These are phyloP conservation scores for Arctium minus DNA, from an alignment of 129 eudicot genomes.

Conservation along the genomic window DNA sequence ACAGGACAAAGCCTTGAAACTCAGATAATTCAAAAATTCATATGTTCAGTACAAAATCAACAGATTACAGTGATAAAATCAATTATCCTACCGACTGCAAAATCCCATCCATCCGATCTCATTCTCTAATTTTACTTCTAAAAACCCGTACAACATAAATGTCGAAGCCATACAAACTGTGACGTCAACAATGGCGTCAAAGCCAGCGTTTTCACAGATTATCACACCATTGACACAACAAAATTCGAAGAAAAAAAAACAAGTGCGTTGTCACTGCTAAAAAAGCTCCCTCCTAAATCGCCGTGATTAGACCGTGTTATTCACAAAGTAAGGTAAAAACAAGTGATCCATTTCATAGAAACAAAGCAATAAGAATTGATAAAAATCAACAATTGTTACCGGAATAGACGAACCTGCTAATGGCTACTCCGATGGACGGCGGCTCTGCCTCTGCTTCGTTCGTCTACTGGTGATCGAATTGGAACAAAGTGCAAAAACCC, in stretches of 20 bases:
- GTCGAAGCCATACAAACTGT: background rate
- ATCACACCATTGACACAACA: background rate
- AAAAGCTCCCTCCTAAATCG: background rate
- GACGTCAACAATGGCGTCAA: background rate
- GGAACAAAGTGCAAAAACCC: constrained; percentile 14
- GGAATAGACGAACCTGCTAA: background rate
- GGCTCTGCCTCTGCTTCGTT: background rate
- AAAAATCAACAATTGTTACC: background rate
- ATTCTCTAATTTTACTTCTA: background rate
- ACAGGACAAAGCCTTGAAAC: background rate
- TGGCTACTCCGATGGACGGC: constrained; percentile 23
- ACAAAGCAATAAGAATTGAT: background rate
- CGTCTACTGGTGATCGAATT: constrained; percentile 12
- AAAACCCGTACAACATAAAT: background rate
- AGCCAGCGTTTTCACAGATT: background rate
- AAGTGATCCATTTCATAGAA: background rate
- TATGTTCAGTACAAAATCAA: background rate
- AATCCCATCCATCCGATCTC: background rate
- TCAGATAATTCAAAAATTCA: background rate
- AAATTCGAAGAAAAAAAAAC: background rate
- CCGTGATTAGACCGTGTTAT: background rate
- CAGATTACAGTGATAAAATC: background rate
- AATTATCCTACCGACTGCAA: background rate
- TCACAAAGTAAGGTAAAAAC: background rate
- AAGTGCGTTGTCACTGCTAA: background rate